These are phyloP conservation scores for Debaryomyces udenii DNA, from an alignment of 1,139 yeast genomes.

Conservation along the genomic window DNA sequence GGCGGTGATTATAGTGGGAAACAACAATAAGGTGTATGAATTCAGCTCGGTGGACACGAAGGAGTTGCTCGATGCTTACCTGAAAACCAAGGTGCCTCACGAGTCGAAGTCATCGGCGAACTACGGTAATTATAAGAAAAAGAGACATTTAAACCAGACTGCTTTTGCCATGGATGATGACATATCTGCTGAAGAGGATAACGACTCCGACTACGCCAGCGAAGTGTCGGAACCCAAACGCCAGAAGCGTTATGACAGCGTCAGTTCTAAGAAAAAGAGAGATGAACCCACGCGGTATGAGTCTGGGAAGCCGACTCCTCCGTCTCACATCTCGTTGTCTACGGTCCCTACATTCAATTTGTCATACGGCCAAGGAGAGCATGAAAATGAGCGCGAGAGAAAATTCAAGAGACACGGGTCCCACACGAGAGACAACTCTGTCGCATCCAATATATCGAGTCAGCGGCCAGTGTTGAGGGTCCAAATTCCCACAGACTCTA, in stretches of 20 bases:
- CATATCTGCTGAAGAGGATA: constrained; percentile 23
- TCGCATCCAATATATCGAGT: constrained; percentile 11
- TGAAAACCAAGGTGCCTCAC: constrained; percentile 41
- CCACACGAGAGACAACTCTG: constrained; percentile 8
- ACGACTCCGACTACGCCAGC: constrained; percentile 34
- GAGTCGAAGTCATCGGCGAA: constrained; percentile 65
- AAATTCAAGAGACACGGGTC: constrained; percentile 3
- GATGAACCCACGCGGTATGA: not conserved
- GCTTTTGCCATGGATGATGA: constrained; percentile 21
- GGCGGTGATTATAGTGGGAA: constrained; percentile 88
- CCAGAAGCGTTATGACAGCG: constrained; percentile 19
- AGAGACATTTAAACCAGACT: constrained; percentile 24
- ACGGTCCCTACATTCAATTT: constrained; percentile 34
- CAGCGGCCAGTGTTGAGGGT: constrained; percentile 54
- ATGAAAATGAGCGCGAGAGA: constrained; percentile 9
- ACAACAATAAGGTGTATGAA: constrained; percentile 79
- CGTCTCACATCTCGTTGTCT: constrained; percentile 30
- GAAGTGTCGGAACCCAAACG: constrained; percentile 34
- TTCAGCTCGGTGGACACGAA: constrained; percentile 73
- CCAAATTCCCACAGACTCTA: constrained; percentile 51
- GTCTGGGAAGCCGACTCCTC: constrained; percentile 21
- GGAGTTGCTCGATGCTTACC: constrained; percentile 61
- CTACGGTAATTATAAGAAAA: constrained; percentile 51
- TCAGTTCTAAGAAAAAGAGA: constrained; percentile 2
- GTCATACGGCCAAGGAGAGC: constrained; percentile 16